Evolutionary conservation across 2,329 filamentous ascomycete species (phyloP).

Genomic region (Claviceps arundinis): DNA sequence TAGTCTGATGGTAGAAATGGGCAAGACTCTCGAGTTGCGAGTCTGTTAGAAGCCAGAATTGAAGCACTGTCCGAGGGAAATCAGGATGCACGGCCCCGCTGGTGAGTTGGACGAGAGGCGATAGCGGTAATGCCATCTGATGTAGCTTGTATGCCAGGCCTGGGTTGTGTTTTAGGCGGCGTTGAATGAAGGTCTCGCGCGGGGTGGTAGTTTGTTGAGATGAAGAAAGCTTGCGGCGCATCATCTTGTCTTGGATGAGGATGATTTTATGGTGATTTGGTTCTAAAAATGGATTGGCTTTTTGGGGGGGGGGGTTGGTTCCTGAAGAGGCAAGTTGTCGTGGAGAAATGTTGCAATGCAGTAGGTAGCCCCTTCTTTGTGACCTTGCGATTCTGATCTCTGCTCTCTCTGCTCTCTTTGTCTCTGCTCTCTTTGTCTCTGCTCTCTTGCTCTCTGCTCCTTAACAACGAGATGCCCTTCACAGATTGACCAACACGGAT

Average conservation of each 20-base stretch:
- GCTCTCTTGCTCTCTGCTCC: too few species aligned
- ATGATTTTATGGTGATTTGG: too few species aligned
- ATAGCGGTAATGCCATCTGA: slow-evolving; percentile 52
- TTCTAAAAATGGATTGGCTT: too few species aligned
- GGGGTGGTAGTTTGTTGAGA: slow-evolving; percentile 15
- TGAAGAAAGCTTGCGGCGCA: slow-evolving; percentile 18
- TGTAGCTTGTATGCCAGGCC: slow-evolving; percentile 46
- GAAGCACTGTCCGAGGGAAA: slow-evolving; percentile 54
- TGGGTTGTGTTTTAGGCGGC: slow-evolving; percentile 30
- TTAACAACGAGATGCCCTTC: neutral
- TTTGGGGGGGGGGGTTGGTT: too few species aligned
- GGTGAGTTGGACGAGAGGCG: slow-evolving; percentile 51
- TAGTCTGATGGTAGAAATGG: slow-evolving; percentile 59
- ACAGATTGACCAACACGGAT: too few species aligned
- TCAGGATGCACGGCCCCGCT: slow-evolving; percentile 48
- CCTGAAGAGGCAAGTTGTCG: too few species aligned
- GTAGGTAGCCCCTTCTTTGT: too few species aligned
- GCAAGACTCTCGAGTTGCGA: slow-evolving; percentile 56
- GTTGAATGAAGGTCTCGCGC: slow-evolving; percentile 14
- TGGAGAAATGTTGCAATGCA: too few species aligned
- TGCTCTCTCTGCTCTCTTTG: too few species aligned
- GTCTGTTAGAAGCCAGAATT: slow-evolving; percentile 63
- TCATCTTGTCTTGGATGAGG: slow-evolving; percentile 11
- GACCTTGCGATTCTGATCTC: too few species aligned
- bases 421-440: too few species aligned